Conservation (phyloP, 192 early-diverging fungal genomes). For the Haplosporangium gracile region DNA sequence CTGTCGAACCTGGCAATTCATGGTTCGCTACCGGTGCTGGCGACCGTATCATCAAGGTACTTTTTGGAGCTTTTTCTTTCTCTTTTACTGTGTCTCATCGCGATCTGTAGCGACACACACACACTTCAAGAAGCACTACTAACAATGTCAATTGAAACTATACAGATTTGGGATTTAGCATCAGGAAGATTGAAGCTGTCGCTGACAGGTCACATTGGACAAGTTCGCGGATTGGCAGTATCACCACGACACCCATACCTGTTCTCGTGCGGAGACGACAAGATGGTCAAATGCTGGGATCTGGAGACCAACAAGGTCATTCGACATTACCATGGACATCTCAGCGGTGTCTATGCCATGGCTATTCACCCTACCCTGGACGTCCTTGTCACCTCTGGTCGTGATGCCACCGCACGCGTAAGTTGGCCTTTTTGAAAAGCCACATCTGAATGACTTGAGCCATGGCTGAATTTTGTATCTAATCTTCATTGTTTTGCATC, state of each 20-base stretch:
- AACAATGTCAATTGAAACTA: slow-evolving; percentile 6
- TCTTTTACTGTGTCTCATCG: neutral
- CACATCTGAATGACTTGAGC: neutral
- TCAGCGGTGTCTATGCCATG: slow-evolving; percentile 94
- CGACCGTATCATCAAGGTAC: slow-evolving; percentile 96
- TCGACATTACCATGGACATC: slow-evolving; percentile 98
- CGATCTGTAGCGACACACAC: neutral
- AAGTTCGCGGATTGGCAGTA: slow-evolving; percentile 94
- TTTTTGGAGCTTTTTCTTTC: neutral
- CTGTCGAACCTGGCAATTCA: slow-evolving; percentile 95
- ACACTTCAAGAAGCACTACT: neutral
- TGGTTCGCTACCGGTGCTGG: slow-evolving; percentile 99
- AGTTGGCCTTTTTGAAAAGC: slow-evolving; percentile 12
- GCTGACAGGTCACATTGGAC: slow-evolving; percentile 97
- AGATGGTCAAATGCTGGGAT: slow-evolving; percentile 99
- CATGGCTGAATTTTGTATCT: neutral
- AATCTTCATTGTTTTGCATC: slow-evolving; percentile 10
- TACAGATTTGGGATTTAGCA: slow-evolving; percentile 97
- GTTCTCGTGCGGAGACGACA: slow-evolving; percentile 98
- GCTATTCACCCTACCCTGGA: slow-evolving; percentile 95
- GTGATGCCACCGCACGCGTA: slow-evolving; percentile 94
- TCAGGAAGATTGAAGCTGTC: slow-evolving; percentile 96
- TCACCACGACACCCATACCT: slow-evolving; percentile 97
- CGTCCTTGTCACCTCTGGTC: slow-evolving; percentile 92
- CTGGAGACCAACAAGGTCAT: slow-evolving; percentile 99